phyloP scores from a whole-genome alignment of 2,329 filamentous ascomycete species.

The Fusarium redolens region DNA sequence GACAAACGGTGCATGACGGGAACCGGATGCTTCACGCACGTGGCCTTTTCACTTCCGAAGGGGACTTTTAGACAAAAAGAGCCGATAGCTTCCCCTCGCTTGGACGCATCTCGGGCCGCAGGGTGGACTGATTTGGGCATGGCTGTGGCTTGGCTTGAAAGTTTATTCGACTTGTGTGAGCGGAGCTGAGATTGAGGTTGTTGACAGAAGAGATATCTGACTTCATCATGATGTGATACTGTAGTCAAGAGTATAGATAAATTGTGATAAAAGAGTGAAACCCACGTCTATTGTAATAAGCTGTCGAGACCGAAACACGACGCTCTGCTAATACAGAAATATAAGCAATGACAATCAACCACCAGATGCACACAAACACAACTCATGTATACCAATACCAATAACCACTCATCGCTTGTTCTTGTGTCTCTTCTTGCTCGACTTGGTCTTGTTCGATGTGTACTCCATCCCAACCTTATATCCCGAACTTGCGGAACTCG shows the following conservation, averaged over 20 bases:
- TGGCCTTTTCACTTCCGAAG: constrained; percentile 12
- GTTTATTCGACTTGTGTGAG: not conserved
- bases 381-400: too few species aligned
- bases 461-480: constrained; percentile 49
- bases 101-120: constrained; percentile 25
- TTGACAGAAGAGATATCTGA: not conserved
- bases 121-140: constrained; percentile 18
- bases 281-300: not conserved
- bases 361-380: not conserved
- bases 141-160: constrained; percentile 31
- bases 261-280: not conserved
- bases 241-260: not conserved
- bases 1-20: not conserved
- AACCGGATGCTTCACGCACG: constrained; percentile 17
- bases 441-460: constrained; percentile 43
- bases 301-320: not conserved
- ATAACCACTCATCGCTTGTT: constrained; percentile 26
- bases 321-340: not conserved
- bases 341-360: not conserved
- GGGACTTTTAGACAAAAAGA: not conserved
- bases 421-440: constrained; percentile 45
- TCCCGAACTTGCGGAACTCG: constrained; percentile 36
- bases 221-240: not conserved
- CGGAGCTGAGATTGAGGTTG: not conserved
- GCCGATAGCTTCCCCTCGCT: constrained; percentile 23